phyloP scores from a whole-genome alignment of 1,284 basidiomycete species.

The Apiotrichum veenhuisii region DNA sequence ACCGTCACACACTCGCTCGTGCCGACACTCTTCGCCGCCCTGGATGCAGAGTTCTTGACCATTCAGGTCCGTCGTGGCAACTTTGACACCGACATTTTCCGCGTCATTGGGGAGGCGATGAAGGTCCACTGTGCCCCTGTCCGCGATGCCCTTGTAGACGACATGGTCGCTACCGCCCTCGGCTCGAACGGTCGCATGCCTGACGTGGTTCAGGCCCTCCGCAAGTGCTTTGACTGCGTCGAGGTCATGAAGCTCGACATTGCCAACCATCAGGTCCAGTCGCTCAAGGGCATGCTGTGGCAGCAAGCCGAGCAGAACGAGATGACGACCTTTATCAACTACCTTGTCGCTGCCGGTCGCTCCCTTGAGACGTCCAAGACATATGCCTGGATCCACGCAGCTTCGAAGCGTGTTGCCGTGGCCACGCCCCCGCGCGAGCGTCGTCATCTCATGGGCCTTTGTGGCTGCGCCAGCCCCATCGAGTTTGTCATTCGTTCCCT shows the following conservation, averaged over 20 bases:
- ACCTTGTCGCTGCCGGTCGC: constrained; percentile 26
- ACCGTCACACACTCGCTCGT: constrained; percentile 54
- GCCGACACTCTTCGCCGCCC: constrained; percentile 49
- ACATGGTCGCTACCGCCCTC: constrained; percentile 67
- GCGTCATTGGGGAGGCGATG: constrained; percentile 72
- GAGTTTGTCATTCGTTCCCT: constrained; percentile 53
- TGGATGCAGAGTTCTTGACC: constrained; percentile 62
- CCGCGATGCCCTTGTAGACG: constrained; percentile 76
- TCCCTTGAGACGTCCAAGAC: constrained; percentile 30
- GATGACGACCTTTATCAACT: constrained; percentile 62
- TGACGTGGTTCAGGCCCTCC: constrained; percentile 69
- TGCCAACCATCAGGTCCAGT: constrained; percentile 89
- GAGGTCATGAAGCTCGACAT: constrained; percentile 96
- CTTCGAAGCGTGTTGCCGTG: constrained; percentile 34
- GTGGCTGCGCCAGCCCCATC: constrained; percentile 21
- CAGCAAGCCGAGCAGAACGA: constrained; percentile 77
- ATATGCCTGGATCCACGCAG: constrained; percentile 33
- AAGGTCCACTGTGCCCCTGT: constrained; percentile 91
- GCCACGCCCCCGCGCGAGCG: constrained; percentile 22
- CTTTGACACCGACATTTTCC: constrained; percentile 77
- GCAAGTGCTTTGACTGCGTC: constrained; percentile 82
- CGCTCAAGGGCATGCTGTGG: constrained; percentile 77
- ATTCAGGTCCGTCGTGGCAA: constrained; percentile 72
- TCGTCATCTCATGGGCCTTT: constrained; percentile 30
- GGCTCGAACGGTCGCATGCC: constrained; percentile 48